phyloP scores from a whole-genome alignment of 495 filamentous ascomycete species.

The Amorphotheca resinae region DNA sequence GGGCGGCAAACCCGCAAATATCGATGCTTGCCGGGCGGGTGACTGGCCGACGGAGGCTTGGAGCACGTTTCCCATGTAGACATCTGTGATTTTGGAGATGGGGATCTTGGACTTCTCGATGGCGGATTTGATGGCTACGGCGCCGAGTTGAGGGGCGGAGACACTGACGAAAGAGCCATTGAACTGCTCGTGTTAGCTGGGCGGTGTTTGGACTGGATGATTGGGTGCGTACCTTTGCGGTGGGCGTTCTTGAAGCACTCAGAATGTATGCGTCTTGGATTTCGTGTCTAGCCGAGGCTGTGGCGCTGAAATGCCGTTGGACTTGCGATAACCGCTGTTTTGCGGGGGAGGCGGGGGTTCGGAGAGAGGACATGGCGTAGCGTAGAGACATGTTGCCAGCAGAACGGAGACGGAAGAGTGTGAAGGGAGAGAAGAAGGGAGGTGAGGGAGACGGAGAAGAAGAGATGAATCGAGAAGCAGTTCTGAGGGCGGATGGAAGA shows the following conservation, averaged over 20 bases:
- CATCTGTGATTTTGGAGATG: conserved; percentile 62
- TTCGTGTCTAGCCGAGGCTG: conserved; percentile 46
- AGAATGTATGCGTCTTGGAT: conserved; percentile 86
- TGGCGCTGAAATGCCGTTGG: conserved; percentile 55
- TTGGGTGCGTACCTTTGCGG: conserved; percentile 51
- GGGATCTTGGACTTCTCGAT: conserved; percentile 73
- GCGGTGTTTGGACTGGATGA: not conserved
- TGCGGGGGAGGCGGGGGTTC: conserved; percentile 8
- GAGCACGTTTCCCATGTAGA: conserved; percentile 97
- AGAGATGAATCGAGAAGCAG: no score
- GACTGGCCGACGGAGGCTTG: conserved; percentile 75
- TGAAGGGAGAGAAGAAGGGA: not conserved
- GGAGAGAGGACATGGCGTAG: conserved; percentile 10
- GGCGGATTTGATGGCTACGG: conserved; percentile 80
- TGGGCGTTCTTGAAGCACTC: conserved; percentile 76
- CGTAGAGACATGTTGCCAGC: conserved; percentile 21
- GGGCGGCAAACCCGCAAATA: conserved; percentile 72
- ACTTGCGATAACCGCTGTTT: conserved; percentile 31
- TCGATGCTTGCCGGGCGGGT: conserved; percentile 79
- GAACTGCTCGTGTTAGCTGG: conserved; percentile 45
- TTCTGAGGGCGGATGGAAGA: no score
- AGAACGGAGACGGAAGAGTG: no score
- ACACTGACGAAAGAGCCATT: conserved; percentile 78
- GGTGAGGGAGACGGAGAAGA: not conserved
- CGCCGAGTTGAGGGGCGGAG: conserved; percentile 73